phyloP scores from a whole-genome alignment of 306 rosid genomes.

The Quercus mongolica region DNA sequence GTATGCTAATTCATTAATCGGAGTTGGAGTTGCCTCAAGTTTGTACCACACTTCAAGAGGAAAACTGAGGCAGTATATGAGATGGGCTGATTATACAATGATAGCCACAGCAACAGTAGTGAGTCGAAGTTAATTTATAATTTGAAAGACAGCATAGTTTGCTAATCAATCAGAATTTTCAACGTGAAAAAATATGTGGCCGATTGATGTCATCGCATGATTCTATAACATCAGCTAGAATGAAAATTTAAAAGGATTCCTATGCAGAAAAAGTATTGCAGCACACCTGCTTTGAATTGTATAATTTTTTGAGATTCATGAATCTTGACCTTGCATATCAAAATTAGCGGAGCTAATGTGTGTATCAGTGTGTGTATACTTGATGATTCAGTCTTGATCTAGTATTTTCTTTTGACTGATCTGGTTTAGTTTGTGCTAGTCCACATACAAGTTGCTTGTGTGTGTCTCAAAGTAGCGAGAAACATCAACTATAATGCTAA shows the following conservation, averaged over 20 bases:
- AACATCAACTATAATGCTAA: neutral
- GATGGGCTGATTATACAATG: constrained; percentile 98
- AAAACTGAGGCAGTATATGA: constrained; percentile 56
- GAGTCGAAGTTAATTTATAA: constrained; percentile 32
- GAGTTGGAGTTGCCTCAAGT: constrained; percentile 97
- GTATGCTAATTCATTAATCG: constrained; percentile 94
- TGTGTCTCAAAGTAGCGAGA: neutral
- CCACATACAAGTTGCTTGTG: neutral
- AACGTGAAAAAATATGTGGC: constrained; percentile 10
- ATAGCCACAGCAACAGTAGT: constrained; percentile 90
- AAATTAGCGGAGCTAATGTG: neutral
- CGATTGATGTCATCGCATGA: neutral
- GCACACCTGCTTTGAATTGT: neutral
- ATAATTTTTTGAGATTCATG: neutral
- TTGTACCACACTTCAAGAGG: constrained; percentile 89
- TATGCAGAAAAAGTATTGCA: neutral
- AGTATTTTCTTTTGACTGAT: neutral
- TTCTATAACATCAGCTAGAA: neutral
- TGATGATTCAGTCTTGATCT: neutral
- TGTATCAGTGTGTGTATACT: neutral
- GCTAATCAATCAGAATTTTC: neutral
- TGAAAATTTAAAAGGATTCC: neutral
- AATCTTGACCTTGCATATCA: neutral
- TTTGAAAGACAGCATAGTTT: neutral
- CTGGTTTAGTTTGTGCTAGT: neutral